Evolutionary conservation across 805 yeast species (phyloP).

Genomic region (Tetrapisispora nanseiensis): DNA sequence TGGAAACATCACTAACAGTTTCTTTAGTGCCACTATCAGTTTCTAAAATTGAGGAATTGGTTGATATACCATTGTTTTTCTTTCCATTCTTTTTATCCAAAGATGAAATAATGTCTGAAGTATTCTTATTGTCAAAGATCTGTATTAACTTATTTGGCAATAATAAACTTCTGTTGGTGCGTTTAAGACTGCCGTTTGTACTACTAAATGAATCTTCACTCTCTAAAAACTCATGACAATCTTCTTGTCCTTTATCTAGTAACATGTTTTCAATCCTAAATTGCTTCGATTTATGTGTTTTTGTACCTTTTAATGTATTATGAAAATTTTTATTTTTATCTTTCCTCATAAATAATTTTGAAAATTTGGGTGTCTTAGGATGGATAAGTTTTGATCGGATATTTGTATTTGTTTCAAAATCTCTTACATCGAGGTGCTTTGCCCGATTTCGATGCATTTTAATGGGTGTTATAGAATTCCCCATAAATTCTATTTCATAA

Average conservation of each 20-base stretch:
- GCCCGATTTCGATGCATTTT: no score
- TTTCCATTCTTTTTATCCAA: neutral
- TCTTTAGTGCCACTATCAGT: neutral
- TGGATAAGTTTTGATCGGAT: neutral
- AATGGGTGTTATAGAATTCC: neutral
- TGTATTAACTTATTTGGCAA: neutral
- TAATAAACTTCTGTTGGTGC: neutral
- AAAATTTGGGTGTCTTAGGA: neutral
- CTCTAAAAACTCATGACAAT: neutral
- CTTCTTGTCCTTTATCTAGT: neutral
- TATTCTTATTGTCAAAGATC: neutral
- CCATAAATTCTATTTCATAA: neutral
- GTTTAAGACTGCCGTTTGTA: no score
- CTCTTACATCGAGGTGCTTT: no score
- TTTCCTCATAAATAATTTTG: neutral
- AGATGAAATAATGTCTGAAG: neutral
- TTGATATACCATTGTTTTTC: neutral
- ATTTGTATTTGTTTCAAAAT: neutral
- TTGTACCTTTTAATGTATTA: neutral
- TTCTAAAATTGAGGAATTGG: neutral
- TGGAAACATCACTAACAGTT: slow-evolving; percentile 3
- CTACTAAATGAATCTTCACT: neutral
- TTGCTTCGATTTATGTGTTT: neutral
- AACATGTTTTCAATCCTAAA: neutral
- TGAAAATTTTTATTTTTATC: neutral